Percentiles rank a stretch among this genome's conserved stretches.
These are phyloP conservation scores for Lyophyllum decastes DNA, from an alignment of 768 basidiomycete genomes.

Conservation along the genomic window DNA sequence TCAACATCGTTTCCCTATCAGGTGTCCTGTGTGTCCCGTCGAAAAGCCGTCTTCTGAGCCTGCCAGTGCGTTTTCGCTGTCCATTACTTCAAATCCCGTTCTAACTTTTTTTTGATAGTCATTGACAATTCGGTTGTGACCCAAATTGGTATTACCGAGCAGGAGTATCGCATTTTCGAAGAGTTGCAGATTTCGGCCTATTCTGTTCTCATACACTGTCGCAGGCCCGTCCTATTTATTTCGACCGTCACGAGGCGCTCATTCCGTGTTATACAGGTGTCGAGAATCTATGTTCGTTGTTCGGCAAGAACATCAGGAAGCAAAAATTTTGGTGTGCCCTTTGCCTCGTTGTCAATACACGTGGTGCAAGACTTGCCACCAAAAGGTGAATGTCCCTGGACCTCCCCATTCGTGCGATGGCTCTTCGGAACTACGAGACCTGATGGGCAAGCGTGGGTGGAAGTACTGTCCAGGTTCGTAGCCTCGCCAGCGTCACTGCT, in stretches of 20 bases:
- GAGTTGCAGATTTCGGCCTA: slow-evolving; percentile 46
- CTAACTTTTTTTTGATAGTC: slow-evolving; percentile 23
- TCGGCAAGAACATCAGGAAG: slow-evolving; percentile 43
- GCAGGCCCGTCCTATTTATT: slow-evolving; percentile 27
- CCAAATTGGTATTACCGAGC: slow-evolving; percentile 43
- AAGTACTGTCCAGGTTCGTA: slow-evolving; percentile 55
- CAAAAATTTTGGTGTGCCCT: slow-evolving; percentile 49
- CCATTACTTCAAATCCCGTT: no score
- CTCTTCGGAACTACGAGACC: slow-evolving; percentile 46
- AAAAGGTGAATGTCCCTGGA: slow-evolving; percentile 36
- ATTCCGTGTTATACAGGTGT: slow-evolving; percentile 40
- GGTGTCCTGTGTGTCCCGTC: slow-evolving; percentile 58
- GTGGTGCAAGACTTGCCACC: slow-evolving; percentile 66
- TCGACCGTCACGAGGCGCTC: background rate
- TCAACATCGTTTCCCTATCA: slow-evolving; percentile 57
- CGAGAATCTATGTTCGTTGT: slow-evolving; percentile 48
- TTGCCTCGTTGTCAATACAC: slow-evolving; percentile 43
- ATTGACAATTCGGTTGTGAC: slow-evolving; percentile 40
- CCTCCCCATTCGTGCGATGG: slow-evolving; percentile 55
- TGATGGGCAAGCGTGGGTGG: slow-evolving; percentile 39
- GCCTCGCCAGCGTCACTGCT: background rate
- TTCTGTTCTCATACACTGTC: slow-evolving; percentile 49
- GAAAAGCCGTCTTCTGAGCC: slow-evolving; percentile 18
- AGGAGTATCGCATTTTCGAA: slow-evolving; percentile 39
- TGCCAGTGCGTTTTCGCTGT: background rate